Conservation (phyloP, 163 green algal species). For the Chlamydomonas reinhardtii region DNA sequence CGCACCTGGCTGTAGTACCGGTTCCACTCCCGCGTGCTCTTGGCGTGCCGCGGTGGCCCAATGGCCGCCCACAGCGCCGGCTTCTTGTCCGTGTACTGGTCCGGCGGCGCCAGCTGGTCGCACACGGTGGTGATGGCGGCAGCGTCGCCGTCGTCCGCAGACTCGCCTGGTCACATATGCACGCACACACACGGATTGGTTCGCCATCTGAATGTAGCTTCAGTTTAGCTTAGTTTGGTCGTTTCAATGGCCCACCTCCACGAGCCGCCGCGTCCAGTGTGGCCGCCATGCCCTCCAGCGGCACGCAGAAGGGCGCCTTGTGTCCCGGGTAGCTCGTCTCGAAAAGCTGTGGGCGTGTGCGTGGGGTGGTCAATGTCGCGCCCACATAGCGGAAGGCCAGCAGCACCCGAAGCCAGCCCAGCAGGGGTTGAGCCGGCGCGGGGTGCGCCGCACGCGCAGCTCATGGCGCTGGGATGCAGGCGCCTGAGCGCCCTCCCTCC, state of each 20-base stretch:
- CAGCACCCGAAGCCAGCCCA: too few species aligned
- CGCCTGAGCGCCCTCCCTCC: background rate
- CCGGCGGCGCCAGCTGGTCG: constrained; percentile 11
- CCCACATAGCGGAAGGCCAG: too few species aligned
- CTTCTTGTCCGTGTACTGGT: background rate
- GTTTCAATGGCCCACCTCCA: too few species aligned
- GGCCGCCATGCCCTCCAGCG: background rate
- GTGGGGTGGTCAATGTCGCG: background rate
- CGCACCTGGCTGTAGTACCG: background rate
- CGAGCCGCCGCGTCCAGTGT: too few species aligned
- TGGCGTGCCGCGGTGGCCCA: constrained; percentile 2
- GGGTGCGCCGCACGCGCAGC: too few species aligned
- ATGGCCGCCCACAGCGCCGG: constrained; percentile 25
- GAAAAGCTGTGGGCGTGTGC: background rate
- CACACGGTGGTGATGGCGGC: background rate
- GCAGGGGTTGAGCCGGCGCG: too few species aligned
- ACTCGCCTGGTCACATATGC: too few species aligned
- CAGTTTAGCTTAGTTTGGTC: too few species aligned
- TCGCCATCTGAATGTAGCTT: too few species aligned
- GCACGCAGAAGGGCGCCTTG: constrained; percentile 23
- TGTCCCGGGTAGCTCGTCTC: constrained; percentile 18
- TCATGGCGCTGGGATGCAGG: too few species aligned
- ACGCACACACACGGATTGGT: too few species aligned
- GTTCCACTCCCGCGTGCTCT: constrained; percentile 1
- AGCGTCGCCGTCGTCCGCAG: background rate